Conservation (phyloP, 1,284 basidiomycete genomes). For the Puccinia coronata region DNA sequence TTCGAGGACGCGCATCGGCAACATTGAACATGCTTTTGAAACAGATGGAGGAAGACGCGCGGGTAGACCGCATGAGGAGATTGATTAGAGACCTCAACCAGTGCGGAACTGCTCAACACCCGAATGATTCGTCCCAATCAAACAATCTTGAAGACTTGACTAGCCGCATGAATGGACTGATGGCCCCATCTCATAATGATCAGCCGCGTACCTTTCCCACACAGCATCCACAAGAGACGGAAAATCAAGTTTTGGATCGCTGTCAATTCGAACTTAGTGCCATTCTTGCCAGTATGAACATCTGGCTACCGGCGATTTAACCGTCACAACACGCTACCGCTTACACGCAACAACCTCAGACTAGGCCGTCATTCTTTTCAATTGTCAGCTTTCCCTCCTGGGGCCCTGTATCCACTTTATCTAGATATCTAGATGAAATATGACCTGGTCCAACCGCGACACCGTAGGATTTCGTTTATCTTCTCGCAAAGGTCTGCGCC, state of each 20-base stretch:
- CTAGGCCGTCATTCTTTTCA: no score
- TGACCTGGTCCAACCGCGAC: no score
- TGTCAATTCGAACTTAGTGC: slow-evolving; percentile 25
- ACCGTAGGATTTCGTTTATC: no score
- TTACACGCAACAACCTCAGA: no score
- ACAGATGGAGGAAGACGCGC: slow-evolving; percentile 13
- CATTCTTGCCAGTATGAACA: slow-evolving; percentile 26
- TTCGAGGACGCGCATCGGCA: slow-evolving; percentile 36
- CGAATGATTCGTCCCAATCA: background rate
- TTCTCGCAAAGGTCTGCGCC: no score
- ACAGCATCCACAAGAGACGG: background rate
- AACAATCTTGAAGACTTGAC: slow-evolving; percentile 27
- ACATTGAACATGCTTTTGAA: slow-evolving; percentile 15
- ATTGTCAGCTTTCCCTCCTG: no score
- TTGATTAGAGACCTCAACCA: slow-evolving; percentile 38
- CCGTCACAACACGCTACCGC: background rate
- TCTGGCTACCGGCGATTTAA: slow-evolving; percentile 16
- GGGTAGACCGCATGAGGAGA: slow-evolving; percentile 8
- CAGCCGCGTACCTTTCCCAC: background rate
- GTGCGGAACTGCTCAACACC: background rate
- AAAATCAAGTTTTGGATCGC: background rate
- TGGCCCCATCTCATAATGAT: background rate
- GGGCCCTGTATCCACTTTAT: no score
- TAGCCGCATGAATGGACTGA: background rate
- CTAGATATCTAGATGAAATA: no score